Percentiles rank a stretch among this genome's conserved stretches.
These are phyloP conservation scores for Myxozyma neotropica DNA, from an alignment of 805 yeast genomes.

Conservation along the genomic window DNA sequence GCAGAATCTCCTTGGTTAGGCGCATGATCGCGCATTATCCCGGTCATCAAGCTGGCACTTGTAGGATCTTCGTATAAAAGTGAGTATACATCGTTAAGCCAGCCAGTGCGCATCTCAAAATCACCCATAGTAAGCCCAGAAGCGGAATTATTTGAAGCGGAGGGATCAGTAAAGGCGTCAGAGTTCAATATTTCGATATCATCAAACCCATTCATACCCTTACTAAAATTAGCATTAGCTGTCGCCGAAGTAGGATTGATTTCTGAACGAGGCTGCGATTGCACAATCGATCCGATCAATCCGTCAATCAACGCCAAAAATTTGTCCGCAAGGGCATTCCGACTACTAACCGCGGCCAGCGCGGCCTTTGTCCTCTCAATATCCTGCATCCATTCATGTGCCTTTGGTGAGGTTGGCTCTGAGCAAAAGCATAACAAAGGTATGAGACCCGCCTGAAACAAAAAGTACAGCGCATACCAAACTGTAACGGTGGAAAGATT, in stretches of 20 bases:
- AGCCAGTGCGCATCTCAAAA: constrained; percentile 31
- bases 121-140: constrained; percentile 20
- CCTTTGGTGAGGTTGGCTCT: constrained; percentile 52
- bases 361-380: constrained; percentile 49
- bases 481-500: constrained; percentile 53
- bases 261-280: neutral
- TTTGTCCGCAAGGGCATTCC: constrained; percentile 52
- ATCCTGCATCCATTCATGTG: constrained; percentile 50
- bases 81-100: constrained; percentile 33
- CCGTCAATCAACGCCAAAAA: constrained; percentile 52
- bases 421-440: constrained; percentile 58
- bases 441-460: constrained; percentile 64
- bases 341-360: constrained; percentile 45
- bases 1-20: neutral
- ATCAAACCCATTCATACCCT: neutral
- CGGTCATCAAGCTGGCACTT: constrained; percentile 24
- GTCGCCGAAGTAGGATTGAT: neutral
- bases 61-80: constrained; percentile 30
- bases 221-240: neutral
- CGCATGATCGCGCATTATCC: constrained; percentile 10
- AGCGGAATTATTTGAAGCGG: neutral
- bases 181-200: neutral
- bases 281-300: constrained; percentile 38
- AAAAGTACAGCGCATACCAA: constrained; percentile 66
- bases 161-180: neutral